Percentiles rank a stretch among this genome's conserved stretches.
These are phyloP conservation scores for Melastoma malabathricum DNA, from an alignment of 345 rosid genomes.

Conservation along the genomic window DNA sequence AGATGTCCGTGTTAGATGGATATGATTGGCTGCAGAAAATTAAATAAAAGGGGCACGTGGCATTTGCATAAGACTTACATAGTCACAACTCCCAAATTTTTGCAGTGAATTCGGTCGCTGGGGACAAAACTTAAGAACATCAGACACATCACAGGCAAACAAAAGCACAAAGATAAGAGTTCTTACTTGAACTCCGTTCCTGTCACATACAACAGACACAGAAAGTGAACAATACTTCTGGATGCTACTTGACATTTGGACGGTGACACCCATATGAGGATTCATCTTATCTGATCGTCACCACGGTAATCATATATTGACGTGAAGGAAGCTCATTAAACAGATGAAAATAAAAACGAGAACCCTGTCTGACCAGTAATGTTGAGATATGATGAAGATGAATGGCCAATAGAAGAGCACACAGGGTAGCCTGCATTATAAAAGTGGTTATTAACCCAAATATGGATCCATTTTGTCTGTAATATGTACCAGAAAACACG, in stretches of 20 bases:
- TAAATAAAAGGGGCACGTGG: neutral
- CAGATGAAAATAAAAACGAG: neutral
- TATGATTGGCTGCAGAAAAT: neutral
- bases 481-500: neutral
- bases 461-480: neutral
- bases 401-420: slow-evolving; percentile 57
- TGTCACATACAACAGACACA: slow-evolving; percentile 64
- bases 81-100: slow-evolving; percentile 53
- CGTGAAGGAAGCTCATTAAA: neutral
- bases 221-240: slow-evolving; percentile 63
- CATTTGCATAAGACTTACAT: slow-evolving; percentile 33
- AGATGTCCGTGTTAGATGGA: no score
- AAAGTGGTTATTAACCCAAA: neutral
- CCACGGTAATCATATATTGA: no score
- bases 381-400: slow-evolving; percentile 30
- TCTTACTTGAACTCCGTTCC: slow-evolving; percentile 50
- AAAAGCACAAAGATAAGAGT: slow-evolving; percentile 5
- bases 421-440: slow-evolving; percentile 62
- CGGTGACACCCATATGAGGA: slow-evolving; percentile 70
- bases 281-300: slow-evolving; percentile 41
- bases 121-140: neutral
- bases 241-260: slow-evolving; percentile 47
- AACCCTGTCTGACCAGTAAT: slow-evolving; percentile 40
- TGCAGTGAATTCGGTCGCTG: slow-evolving; percentile 59
- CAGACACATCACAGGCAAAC: slow-evolving; percentile 9